These are phyloP conservation scores for Rhipidocladum racemiflorum DNA, from an alignment of 176 grass and related monocot species.

Conservation along the genomic window DNA sequence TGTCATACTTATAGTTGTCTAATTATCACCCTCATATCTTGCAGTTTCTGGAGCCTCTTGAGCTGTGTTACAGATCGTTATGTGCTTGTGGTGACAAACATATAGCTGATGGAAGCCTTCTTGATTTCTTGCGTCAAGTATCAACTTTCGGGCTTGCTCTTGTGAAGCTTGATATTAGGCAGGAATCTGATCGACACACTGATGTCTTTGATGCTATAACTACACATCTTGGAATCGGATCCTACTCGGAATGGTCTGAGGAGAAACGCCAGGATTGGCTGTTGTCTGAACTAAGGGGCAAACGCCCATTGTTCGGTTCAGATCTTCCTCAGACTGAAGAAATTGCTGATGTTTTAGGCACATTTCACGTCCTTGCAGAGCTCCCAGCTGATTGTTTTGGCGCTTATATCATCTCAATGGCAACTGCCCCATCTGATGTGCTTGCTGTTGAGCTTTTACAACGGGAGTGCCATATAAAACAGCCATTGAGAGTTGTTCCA, in stretches of 20 bases:
- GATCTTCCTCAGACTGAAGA: slow-evolving; percentile 93
- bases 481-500: slow-evolving; percentile 85
- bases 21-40: slow-evolving; percentile 10
- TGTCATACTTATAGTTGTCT: not conserved
- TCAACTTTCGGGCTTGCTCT: slow-evolving; percentile 94
- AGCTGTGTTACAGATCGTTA: slow-evolving; percentile 90
- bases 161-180: slow-evolving; percentile 96
- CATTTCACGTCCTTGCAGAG: slow-evolving; percentile 83
- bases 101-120: slow-evolving; percentile 95
- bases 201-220: slow-evolving; percentile 94
- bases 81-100: slow-evolving; percentile 87
- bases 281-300: slow-evolving; percentile 77
- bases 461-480: slow-evolving; percentile 75
- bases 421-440: slow-evolving; percentile 94
- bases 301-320: slow-evolving; percentile 81
- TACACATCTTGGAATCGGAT: slow-evolving; percentile 81
- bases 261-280: slow-evolving; percentile 96
- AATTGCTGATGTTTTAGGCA: slow-evolving; percentile 73
- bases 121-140: slow-evolving; percentile 97
- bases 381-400: slow-evolving; percentile 92
- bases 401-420: slow-evolving; percentile 96
- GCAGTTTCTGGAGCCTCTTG: slow-evolving; percentile 93
- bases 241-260: slow-evolving; percentile 90
- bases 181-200: slow-evolving; percentile 97
- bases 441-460: slow-evolving; percentile 91